These are phyloP conservation scores for Mollisiaceae sp. DNA, from an alignment of 2,329 filamentous ascomycete species.

Conservation along the genomic window DNA sequence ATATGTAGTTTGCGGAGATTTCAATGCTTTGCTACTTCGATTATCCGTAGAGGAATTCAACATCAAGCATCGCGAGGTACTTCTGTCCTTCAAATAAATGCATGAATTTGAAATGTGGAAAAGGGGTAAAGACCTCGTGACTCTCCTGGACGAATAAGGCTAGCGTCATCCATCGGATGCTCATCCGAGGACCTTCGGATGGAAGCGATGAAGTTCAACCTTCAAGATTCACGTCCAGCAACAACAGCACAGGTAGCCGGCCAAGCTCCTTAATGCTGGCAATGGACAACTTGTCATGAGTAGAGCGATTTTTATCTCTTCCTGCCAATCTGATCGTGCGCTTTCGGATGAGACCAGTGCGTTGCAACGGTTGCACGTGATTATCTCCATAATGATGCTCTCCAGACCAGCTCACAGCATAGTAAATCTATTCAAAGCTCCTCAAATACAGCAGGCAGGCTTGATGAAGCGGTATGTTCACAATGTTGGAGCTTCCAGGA, in stretches of 20 bases:
- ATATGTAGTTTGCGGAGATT: no score
- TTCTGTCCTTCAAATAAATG: neutral
- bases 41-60: no score
- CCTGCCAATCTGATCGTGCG: neutral
- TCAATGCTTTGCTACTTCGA: no score
- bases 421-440: neutral
- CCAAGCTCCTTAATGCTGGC: neutral
- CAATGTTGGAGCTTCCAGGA: neutral
- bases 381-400: neutral
- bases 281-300: neutral
- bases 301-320: neutral
- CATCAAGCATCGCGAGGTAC: neutral
- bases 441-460: neutral
- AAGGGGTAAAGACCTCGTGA: neutral
- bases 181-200: neutral
- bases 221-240: neutral
- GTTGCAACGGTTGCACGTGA: neutral
- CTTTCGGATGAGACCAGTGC: neutral
- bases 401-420: neutral
- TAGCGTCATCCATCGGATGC: neutral
- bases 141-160: neutral
- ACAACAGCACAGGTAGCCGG: neutral
- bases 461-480: constrained; percentile 23
- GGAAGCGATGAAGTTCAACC: neutral
- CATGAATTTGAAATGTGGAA: neutral